Base-by-base conservation (phyloP, 768 basidiomycete genomes). In the Suillus plorans region DNA sequence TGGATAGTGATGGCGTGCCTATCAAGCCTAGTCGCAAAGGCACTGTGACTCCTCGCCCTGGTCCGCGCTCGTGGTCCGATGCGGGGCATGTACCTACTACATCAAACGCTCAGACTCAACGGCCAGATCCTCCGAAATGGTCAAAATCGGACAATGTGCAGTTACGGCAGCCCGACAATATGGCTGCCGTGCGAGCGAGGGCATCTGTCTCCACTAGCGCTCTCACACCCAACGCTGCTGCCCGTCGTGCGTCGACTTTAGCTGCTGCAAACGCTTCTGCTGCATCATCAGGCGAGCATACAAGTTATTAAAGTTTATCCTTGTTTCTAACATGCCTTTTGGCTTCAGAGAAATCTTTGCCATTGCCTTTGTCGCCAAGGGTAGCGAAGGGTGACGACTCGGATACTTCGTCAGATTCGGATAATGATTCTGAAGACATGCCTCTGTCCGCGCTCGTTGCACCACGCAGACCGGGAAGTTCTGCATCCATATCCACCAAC, bases 391-490 rank as follows among this genome's bases (percentile, higher is more conserved):
- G 67, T 13, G 59, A 70, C 5, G 69, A 75, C 49, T 68, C 69
- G 2, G 71, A 78, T 63, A 69, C 70, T 20, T 74, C 71, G 1
- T 70, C 73, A 4, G 72, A 75, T 16, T 72, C 75, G 13, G 72
- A 81, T 64, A 80, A 80, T 41, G 84, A 82, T 31, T 86, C 85
- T 61, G 80, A 81, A n/a, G 80, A 88, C 68, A 83, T 86, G 2
- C 91, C 91, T 14, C 80, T 94, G 42, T 87, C 89, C 1, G 80
- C 78, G 1, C 79, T 91, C 42, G 77, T 90, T 8, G 80, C 80
- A 0, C 90, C 91, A 13, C 82, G 80, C 57, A 82, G 91, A 42
- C 90, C 91, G 18, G 89, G 88, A 20, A 90, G 88, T 67, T 81
- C 88, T 2, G 72, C 78, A 13, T 83, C 82, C 31, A 72, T 72